These are phyloP conservation scores for Asterophora lycoperdoides DNA, from an alignment of 768 basidiomycete genomes.

Conservation along the genomic window DNA sequence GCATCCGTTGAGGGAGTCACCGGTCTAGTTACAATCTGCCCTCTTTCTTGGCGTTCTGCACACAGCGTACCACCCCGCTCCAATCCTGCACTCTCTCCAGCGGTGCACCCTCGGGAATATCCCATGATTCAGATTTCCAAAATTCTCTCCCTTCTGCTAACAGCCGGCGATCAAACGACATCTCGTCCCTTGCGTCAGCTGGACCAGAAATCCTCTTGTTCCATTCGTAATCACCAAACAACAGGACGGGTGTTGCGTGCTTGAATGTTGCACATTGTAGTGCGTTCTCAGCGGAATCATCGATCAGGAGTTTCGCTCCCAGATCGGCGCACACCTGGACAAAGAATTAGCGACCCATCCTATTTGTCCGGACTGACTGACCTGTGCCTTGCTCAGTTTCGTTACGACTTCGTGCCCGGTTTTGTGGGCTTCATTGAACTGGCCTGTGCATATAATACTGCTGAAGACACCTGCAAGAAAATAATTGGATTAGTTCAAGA, in stretches of 20 bases:
- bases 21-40: conserved; percentile 18
- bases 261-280: conserved; percentile 47
- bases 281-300: conserved; percentile 80
- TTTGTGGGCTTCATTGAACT: conserved; percentile 56
- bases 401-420: conserved; percentile 42
- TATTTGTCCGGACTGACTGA: conserved; percentile 20
- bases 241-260: conserved; percentile 54
- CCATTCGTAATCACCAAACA: conserved; percentile 80
- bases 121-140: conserved; percentile 51
- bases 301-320: conserved; percentile 63
- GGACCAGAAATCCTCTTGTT: conserved; percentile 53
- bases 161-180: conserved; percentile 49
- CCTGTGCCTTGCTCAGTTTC: conserved; percentile 69
- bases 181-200: conserved; percentile 43
- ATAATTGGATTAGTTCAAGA: not conserved
- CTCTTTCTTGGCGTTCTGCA: conserved; percentile 29
- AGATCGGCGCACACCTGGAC: conserved; percentile 59
- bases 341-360: not conserved
- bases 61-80: conserved; percentile 51
- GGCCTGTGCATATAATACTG: conserved; percentile 67
- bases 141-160: conserved; percentile 46
- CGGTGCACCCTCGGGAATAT: conserved; percentile 45
- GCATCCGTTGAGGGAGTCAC: too few species aligned
- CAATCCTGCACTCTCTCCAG: conserved; percentile 58
- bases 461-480: conserved; percentile 43